Conservation (phyloP, 2,329 filamentous ascomycete species). For the Xylariaceae sp. region DNA sequence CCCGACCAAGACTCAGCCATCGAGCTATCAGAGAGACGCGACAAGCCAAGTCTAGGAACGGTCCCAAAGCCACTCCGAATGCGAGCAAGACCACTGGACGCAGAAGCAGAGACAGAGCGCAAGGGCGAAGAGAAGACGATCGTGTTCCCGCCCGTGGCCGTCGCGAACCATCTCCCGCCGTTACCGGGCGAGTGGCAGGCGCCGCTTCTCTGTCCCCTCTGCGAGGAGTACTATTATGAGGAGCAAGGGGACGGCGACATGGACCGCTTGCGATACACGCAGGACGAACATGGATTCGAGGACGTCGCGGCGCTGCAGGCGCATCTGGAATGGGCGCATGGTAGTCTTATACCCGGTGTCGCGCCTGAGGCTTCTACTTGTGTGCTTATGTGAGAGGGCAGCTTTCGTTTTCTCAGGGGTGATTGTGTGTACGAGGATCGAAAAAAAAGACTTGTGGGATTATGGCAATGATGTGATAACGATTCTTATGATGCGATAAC, state of each 20-base stretch:
- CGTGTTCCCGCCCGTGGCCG: constrained; percentile 51
- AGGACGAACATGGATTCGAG: constrained; percentile 44
- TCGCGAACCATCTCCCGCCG: constrained; percentile 53
- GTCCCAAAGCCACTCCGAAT: neutral
- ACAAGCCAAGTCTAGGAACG: neutral
- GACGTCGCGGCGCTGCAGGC: constrained; percentile 45
- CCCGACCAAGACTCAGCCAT: constrained; percentile 6
- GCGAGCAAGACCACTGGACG: neutral
- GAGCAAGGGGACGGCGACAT: constrained; percentile 48
- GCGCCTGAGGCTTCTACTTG: constrained; percentile 38
- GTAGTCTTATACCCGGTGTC: constrained; percentile 28
- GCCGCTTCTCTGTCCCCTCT: constrained; percentile 49
- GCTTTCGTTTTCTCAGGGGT: neutral
- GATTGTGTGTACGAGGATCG: neutral
- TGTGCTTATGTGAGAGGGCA: constrained; percentile 38
- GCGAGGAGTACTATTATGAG: constrained; percentile 48
- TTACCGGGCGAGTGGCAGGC: constrained; percentile 47
- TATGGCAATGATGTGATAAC: too few species aligned
- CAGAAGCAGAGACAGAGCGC: constrained; percentile 23
- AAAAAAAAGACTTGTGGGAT: neutral
- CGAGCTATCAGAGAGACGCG: constrained; percentile 11
- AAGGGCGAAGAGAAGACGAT: constrained; percentile 43
- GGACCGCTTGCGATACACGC: constrained; percentile 42
- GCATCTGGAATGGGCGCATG: constrained; percentile 54
- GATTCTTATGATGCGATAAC: too few species aligned